phyloP scores from a whole-genome alignment of 2,329 filamentous ascomycete genomes.

The Endocalyx cinctus region DNA sequence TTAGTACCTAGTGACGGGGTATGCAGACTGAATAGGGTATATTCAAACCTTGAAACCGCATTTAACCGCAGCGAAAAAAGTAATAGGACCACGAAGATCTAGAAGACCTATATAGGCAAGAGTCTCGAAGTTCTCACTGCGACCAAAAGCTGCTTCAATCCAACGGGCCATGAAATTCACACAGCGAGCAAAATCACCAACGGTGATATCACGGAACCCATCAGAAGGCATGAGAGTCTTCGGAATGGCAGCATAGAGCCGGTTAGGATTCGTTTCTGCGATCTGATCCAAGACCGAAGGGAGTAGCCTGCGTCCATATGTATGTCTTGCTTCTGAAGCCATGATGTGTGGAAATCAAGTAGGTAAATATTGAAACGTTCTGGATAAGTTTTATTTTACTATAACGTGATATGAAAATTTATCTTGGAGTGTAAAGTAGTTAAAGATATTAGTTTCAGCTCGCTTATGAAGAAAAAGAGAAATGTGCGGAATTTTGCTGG shows the following conservation, averaged over 20 bases:
- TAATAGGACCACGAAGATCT: constrained; percentile 29
- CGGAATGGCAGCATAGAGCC: constrained; percentile 17
- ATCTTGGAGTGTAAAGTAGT: no score
- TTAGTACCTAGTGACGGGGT: neutral
- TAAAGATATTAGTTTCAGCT: no score
- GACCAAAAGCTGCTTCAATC: constrained; percentile 20
- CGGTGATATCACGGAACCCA: constrained; percentile 16
- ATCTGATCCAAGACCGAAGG: constrained; percentile 13
- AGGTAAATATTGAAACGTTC: no score
- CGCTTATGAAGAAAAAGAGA: no score
- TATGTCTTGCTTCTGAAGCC: constrained; percentile 9
- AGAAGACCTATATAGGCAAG: constrained; percentile 20
- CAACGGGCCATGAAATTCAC: constrained; percentile 24
- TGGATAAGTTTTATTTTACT: no score
- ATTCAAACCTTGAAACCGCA: constrained; percentile 28
- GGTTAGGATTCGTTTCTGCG: constrained; percentile 6
- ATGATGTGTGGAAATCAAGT: constrained; percentile 1
- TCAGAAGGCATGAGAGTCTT: constrained; percentile 11
- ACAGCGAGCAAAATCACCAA: constrained; percentile 15
- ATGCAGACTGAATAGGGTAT: neutral
- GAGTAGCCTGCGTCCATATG: constrained; percentile 14
- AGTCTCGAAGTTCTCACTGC: constrained; percentile 20
- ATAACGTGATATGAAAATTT: no score
- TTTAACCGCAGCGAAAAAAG: constrained; percentile 31
- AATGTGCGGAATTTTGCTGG: no score